phyloP scores from a whole-genome alignment of 2,329 filamentous ascomycete genomes.

The Fusarium sublunatum region DNA sequence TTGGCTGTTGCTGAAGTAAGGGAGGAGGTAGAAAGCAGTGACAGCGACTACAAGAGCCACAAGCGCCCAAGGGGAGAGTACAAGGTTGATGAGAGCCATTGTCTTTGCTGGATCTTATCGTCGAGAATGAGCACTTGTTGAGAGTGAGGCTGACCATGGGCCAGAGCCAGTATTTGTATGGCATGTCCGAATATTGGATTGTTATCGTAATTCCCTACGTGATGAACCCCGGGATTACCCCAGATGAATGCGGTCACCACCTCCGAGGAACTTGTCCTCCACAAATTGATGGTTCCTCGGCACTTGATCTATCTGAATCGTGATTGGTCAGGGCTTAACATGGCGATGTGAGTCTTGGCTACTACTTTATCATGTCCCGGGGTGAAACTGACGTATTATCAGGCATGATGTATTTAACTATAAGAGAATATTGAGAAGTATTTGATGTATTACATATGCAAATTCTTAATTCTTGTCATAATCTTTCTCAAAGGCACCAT shows the following conservation, averaged over 20 bases:
- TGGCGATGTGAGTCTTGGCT: not conserved
- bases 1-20: constrained; percentile 62
- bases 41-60: constrained; percentile 21
- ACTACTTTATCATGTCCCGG: too few relatives aligned
- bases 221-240: constrained; percentile 12
- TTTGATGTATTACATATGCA: too few relatives aligned
- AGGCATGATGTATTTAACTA: too few relatives aligned
- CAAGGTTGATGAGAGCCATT: constrained; percentile 38
- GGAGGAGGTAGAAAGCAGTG: constrained; percentile 33
- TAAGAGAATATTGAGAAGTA: too few relatives aligned
- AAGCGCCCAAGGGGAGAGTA: constrained; percentile 38
- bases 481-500: too few relatives aligned
- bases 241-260: constrained; percentile 4
- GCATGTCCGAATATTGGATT: not conserved
- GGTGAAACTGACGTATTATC: too few relatives aligned
- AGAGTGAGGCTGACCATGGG: not conserved
- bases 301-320: not conserved
- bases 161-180: constrained; percentile 13
- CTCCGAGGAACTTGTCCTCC: constrained; percentile 22
- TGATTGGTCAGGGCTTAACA: not conserved
- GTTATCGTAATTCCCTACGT: not conserved
- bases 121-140: not conserved
- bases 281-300: not conserved
- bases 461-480: too few relatives aligned
- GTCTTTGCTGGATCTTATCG: not conserved